Base-by-base conservation (phyloP, 257 asterid genomes). In the Primulina huaijiensis region DNA sequence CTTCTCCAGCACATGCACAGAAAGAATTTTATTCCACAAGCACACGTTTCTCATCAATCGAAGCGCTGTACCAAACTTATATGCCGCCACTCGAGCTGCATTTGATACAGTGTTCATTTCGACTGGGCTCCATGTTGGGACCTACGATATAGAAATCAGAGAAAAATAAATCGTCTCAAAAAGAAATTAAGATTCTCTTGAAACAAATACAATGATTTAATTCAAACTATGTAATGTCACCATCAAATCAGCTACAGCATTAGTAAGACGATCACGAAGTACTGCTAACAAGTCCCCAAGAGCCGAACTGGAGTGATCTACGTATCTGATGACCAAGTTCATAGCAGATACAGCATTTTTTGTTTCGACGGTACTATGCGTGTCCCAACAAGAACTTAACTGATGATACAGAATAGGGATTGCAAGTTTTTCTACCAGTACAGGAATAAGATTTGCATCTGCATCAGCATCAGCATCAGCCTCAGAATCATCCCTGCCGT, bases 1-100 rank as follows among this genome's bases (percentile, higher is more conserved):
- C 70, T 84, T 84, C 80, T 94, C 99, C 57, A 94, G 81, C 40
- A 83, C 72, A 25, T 97, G 89, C 83, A 68, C 82, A 1, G 97
- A 86, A 69, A 94, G 89, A 79, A 91, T 81, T 30, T 85, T 81
- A 64, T 80, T 83, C 95, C 97, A 94, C 82, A 84, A 81, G 82
- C 97, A 89, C 69, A 94, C 80, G 79, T 88, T 94, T 82, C 86
- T 86, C 87, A 91, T 73, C 85, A 94, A 83, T 53, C 97, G 96
- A 71, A 94, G 84, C 50, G 90, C 83, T 56, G 78, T 77, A 34
- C 99, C 99, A 73, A 91, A 94, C 82, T 88, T 85, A 80, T 94
- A 88, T 8, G 99, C 96, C 29, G 96, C 93, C 53, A 88, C 83
- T 52, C 91, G 85, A 19, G 95, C 93, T 64, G 98, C 96, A 80